These are phyloP conservation scores for Neurospora sp. DNA, from an alignment of 495 filamentous ascomycete genomes.

Conservation along the genomic window DNA sequence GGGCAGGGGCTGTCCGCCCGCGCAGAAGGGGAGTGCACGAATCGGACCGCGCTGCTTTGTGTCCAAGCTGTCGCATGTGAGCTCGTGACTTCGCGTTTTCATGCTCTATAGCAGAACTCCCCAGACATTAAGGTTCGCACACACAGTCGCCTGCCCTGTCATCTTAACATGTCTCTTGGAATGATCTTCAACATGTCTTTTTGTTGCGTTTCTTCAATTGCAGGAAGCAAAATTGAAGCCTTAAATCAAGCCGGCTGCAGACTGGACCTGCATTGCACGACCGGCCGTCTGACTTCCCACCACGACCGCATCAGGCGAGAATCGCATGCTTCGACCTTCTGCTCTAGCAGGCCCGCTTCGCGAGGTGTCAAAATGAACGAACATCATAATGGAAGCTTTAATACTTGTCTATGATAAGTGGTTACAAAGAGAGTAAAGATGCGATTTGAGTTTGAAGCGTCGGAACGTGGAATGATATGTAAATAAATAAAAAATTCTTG, in stretches of 20 bases:
- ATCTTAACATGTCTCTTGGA: background rate
- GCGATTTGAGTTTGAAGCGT: no score
- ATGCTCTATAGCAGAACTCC: background rate
- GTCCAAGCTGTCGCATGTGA: background rate
- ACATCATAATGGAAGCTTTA: no score
- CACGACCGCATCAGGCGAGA: background rate
- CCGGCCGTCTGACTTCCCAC: background rate
- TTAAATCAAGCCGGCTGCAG: no score
- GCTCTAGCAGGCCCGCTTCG: background rate
- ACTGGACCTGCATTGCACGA: background rate
- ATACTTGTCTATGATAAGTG: no score
- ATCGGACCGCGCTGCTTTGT: background rate
- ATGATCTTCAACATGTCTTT: background rate
- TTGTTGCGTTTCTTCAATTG: background rate
- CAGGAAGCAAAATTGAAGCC: no score
- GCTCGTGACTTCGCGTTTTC: background rate
- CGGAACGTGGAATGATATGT: background rate
- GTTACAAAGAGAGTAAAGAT: background rate
- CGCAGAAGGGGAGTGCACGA: background rate
- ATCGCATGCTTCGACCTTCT: background rate
- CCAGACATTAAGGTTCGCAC: background rate
- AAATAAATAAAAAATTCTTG: background rate
- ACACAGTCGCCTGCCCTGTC: background rate
- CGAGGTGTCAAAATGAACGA: no score
- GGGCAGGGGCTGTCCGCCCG: background rate